Conservation (phyloP, 306 rosid genomes). For the Cyclanthera cordifolia region DNA sequence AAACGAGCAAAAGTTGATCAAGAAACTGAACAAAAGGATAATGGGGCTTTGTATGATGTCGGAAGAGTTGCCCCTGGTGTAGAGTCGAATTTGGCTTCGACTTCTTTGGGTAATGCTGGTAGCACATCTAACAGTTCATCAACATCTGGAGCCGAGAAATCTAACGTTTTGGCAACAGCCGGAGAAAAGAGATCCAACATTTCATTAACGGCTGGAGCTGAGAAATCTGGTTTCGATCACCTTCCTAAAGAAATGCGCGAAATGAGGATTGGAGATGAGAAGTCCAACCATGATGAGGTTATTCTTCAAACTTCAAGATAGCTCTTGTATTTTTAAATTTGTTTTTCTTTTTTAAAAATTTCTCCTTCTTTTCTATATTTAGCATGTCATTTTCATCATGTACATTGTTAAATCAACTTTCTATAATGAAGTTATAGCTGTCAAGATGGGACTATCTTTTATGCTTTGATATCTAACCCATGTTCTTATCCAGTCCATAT, state of each 20-base stretch:
- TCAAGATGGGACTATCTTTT: neutral
- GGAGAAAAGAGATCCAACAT: neutral
- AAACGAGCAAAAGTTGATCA: slow-evolving; percentile 62
- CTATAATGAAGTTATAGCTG: neutral
- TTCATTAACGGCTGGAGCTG: neutral
- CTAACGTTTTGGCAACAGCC: slow-evolving; percentile 19
- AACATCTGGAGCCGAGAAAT: neutral
- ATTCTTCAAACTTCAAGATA: neutral
- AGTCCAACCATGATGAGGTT: slow-evolving; percentile 48
- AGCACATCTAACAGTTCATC: slow-evolving; percentile 34
- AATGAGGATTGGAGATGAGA: slow-evolving; percentile 71
- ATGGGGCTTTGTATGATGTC: slow-evolving; percentile 19
- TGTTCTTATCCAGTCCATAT: too few species aligned
- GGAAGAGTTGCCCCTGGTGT: slow-evolving; percentile 23
- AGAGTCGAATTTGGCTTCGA: slow-evolving; percentile 26
- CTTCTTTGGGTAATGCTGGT: slow-evolving; percentile 28
- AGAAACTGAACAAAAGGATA: slow-evolving; percentile 33
- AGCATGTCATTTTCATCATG: neutral
- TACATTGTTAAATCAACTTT: slow-evolving; percentile 10
- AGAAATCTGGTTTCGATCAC: slow-evolving; percentile 41
- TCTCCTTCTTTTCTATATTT: neutral
- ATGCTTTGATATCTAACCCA: neutral
- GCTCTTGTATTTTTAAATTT: neutral
- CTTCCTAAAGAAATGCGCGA: slow-evolving; percentile 60
- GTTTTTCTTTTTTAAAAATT: neutral